Base-by-base conservation (phyloP, 176 grass and related monocot species). In the Musa troglodytarum region DNA sequence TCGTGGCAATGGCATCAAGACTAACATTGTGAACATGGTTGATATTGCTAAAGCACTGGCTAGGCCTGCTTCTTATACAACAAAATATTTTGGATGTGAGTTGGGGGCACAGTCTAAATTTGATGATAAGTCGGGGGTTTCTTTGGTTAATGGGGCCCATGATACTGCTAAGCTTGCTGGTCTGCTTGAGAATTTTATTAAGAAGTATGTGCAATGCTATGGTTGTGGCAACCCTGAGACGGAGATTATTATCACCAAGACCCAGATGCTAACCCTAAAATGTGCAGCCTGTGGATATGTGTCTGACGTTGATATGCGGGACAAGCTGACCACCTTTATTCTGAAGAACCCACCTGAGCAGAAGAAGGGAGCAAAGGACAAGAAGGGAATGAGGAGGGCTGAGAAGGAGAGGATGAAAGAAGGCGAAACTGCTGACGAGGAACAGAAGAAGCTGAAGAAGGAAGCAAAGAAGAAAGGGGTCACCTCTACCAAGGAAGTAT, bases 1-100 rank as follows among this genome's bases (percentile, higher is more conserved):
- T 12, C 80, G 81, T 57, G 85, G 87, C 14, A 92, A 89, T 81
- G 86, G 89, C 49, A 74, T 72, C 69, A 72, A 72, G 69, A 72
- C 69, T 9, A 72, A 72, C 34, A 19, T 72, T 72, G 69, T 72
- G 17, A 72, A 72, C 49, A 72, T 72, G 69, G n/a, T 72, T 17
- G 69, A 72, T 34, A 22, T 72, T 72, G 69, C 69, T 1, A 72
- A 72, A 49, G 69, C 69, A 3, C 34, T 72, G 50, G 26, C 28
- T 7, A 51, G 69, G 34, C 69, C 69, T 52, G 69, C 69, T 34
- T 53, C 69, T 72, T 72, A 72, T 49, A 72, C 69, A 52, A 72
- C 69, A 15, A 72, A 72, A 34, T 72, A 72, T 52, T 72, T 72
- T 72, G 69, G 69, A 14, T 72, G 69, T 72, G 69, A 72, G 49